Conservation (phyloP, 225 moss, liverwort and hornwort genomes). For the Climacium dendroides region DNA sequence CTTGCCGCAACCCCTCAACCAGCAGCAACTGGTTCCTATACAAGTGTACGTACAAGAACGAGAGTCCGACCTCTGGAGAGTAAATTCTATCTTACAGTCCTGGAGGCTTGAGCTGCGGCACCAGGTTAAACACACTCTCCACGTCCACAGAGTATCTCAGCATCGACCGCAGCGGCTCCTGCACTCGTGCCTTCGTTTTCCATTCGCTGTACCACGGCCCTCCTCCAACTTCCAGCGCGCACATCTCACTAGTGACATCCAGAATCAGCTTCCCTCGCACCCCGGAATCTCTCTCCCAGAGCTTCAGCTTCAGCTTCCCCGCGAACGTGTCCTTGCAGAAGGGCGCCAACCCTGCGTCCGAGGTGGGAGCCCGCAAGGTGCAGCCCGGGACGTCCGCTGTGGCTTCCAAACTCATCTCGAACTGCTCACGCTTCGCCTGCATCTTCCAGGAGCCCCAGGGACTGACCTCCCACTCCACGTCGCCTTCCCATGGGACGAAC, state of each 20-base stretch:
- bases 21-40: neutral
- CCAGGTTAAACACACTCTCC: conserved; percentile 24
- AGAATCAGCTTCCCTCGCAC: conserved; percentile 30
- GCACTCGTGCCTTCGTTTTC: conserved; percentile 39
- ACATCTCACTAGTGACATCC: conserved; percentile 64
- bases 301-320: conserved; percentile 60
- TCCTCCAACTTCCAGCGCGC: conserved; percentile 85
- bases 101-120: conserved; percentile 68
- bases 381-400: conserved; percentile 55
- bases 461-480: conserved; percentile 71
- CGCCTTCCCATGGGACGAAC: conserved; percentile 83
- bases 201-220: conserved; percentile 79
- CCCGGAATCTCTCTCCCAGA: conserved; percentile 45
- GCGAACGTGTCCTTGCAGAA: conserved; percentile 77
- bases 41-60: neutral
- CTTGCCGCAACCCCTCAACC: neutral
- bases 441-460: conserved; percentile 95
- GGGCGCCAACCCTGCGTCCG: conserved; percentile 76
- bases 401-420: conserved; percentile 65
- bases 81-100: conserved; percentile 30
- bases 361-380: conserved; percentile 77
- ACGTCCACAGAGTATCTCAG: conserved; percentile 62
- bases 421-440: conserved; percentile 29
- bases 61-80: neutral
- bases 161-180: conserved; percentile 51